Evolutionary conservation across 1,284 basidiomycete species (phyloP).

Genomic region (Trichosporon coremiiforme): DNA sequence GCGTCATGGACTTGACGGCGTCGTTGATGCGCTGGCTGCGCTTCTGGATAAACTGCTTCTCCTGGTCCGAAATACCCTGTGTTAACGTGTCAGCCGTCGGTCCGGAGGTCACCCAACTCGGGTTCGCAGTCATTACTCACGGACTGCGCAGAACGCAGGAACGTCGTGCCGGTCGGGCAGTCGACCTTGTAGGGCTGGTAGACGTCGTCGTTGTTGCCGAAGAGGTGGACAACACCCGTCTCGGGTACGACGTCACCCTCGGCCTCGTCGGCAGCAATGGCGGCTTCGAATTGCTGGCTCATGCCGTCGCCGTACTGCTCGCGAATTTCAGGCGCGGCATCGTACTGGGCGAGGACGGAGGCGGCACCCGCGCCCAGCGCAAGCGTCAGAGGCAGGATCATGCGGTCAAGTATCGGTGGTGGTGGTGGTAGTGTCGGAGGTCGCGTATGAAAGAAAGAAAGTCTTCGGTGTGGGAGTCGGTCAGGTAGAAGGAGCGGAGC

Average conservation of each 20-base stretch:
- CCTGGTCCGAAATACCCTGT: constrained; percentile 41
- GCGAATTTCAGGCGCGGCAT: background rate
- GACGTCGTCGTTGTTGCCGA: constrained; percentile 25
- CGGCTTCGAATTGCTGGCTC: constrained; percentile 10
- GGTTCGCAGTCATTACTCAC: constrained; percentile 34
- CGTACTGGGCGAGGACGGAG: constrained; percentile 8
- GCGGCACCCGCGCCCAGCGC: constrained; percentile 16
- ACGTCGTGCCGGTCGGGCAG: constrained; percentile 46
- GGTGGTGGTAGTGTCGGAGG: background rate
- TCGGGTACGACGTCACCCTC: background rate
- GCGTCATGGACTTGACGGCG: constrained; percentile 41
- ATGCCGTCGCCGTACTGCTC: constrained; percentile 17
- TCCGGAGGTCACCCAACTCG: background rate
- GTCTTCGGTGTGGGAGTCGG: background rate
- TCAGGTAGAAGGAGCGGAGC: constrained; percentile 2
- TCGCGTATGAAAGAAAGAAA: background rate
- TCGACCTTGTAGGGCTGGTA: constrained; percentile 51
- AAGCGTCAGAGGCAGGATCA: constrained; percentile 14
- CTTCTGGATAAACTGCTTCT: constrained; percentile 42
- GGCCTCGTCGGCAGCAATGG: constrained; percentile 11
- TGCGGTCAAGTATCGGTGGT: background rate
- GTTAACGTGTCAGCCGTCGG: background rate
- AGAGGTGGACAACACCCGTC: constrained; percentile 6
- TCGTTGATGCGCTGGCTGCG: constrained; percentile 35
- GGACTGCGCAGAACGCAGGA: constrained; percentile 47